Conservation (phyloP, 2,329 filamentous ascomycete species). For the Whalleya microplaca region DNA sequence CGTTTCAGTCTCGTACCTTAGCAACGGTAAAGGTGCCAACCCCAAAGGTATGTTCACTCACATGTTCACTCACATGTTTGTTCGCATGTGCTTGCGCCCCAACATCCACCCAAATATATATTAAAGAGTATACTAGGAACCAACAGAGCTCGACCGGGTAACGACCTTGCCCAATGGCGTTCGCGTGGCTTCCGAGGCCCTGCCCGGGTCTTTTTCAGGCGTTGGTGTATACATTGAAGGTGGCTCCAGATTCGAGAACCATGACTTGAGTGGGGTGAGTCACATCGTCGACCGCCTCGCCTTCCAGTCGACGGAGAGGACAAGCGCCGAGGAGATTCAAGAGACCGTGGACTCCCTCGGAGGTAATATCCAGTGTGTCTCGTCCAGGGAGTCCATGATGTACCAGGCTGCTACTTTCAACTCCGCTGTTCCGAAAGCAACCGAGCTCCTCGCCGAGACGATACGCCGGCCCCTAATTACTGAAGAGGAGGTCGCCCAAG, state of each 20-base stretch:
- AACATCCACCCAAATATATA: not conserved
- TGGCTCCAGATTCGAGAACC: constrained; percentile 91
- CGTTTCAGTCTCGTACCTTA: constrained; percentile 24
- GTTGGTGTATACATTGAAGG: constrained; percentile 96
- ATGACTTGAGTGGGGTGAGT: constrained; percentile 82
- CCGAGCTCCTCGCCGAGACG: constrained; percentile 88
- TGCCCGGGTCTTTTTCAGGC: constrained; percentile 92
- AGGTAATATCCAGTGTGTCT: constrained; percentile 96
- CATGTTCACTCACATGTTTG: too few relatives aligned
- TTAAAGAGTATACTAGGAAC: constrained; percentile 64
- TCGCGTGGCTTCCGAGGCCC: constrained; percentile 90
- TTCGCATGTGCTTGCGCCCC: not conserved
- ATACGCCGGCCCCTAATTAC: constrained; percentile 85
- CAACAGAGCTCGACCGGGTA: constrained; percentile 82
- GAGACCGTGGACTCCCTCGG: constrained; percentile 86
- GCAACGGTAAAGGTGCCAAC: constrained; percentile 31
- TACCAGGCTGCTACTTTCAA: constrained; percentile 99
- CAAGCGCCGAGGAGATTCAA: constrained; percentile 81
- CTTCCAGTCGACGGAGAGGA: constrained; percentile 82
- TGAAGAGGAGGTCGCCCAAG: constrained; percentile 82
- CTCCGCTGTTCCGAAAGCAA: constrained; percentile 79
- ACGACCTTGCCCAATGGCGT: constrained; percentile 91
- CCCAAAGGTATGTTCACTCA: constrained; percentile 24
- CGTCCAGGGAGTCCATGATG: constrained; percentile 94
- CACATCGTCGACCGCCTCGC: constrained; percentile 96